Conservation (phyloP, 768 basidiomycete species). For the Mycena indigotica region DNA sequence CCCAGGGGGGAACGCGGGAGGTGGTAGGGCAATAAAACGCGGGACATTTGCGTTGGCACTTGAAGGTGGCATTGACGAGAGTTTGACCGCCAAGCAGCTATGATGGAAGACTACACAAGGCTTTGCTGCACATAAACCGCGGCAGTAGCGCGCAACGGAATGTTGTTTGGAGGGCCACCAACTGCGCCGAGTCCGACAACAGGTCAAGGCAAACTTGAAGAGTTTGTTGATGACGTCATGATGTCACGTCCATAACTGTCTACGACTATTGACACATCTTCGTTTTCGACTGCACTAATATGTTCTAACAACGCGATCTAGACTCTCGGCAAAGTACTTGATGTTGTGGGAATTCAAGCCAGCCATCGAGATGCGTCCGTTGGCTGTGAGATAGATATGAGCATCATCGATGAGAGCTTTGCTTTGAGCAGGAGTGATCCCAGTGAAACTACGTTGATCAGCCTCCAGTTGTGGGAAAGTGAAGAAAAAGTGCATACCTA, state of each 20-base stretch:
- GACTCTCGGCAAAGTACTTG: constrained; percentile 66
- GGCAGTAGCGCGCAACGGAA: background rate
- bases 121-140: background rate
- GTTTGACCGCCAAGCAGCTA: too few species aligned
- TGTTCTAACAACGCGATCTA: constrained; percentile 69
- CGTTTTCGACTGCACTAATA: constrained; percentile 17
- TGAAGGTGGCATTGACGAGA: constrained; percentile 19
- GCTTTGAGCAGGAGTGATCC: constrained; percentile 68
- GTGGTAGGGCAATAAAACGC: constrained; percentile 37
- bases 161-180: background rate
- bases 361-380: constrained; percentile 94
- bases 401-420: constrained; percentile 66
- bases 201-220: too few species aligned
- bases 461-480: too few species aligned
- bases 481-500: constrained; percentile 58
- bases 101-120: too few species aligned
- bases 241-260: too few species aligned
- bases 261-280: background rate
- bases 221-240: background rate
- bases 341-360: constrained; percentile 83
- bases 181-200: too few species aligned
- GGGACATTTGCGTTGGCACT: constrained; percentile 27
- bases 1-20: constrained; percentile 35
- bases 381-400: constrained; percentile 84
- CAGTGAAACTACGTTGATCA: constrained; percentile 85